phyloP scores from a whole-genome alignment of 352 stramenopile genomes.

The Pythium sukuiense region DNA sequence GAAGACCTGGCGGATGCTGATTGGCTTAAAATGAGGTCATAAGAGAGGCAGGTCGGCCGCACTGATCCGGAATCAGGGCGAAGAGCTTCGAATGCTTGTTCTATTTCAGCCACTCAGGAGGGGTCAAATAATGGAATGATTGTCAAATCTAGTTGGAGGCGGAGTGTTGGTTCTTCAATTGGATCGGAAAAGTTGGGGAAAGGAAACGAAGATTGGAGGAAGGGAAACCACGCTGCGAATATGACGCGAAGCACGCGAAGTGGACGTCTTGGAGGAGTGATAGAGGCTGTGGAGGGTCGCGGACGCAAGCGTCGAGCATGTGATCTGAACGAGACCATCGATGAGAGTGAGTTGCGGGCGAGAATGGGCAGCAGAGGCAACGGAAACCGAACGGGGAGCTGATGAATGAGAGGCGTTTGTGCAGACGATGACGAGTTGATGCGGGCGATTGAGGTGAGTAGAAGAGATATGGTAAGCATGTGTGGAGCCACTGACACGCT shows the following conservation, averaged over 20 bases:
- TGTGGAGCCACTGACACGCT: not conserved
- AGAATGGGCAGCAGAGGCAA: not conserved
- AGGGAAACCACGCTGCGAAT: not conserved
- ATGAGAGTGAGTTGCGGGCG: slow-evolving; percentile 18
- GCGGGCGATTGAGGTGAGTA: slow-evolving; percentile 1
- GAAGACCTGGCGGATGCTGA: slow-evolving; percentile 19
- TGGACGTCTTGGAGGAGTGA: not conserved
- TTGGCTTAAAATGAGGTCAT: slow-evolving; percentile 19
- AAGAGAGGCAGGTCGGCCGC: slow-evolving; percentile 8
- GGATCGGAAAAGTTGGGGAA: not conserved
- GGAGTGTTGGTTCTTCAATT: slow-evolving; percentile 27
- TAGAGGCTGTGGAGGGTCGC: not conserved
- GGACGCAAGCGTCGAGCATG: slow-evolving; percentile 7
- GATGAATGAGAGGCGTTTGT: not conserved
- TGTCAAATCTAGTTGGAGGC: not conserved
- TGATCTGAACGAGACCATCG: slow-evolving; percentile 25
- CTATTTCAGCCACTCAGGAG: slow-evolving; percentile 11
- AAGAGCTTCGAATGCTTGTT: not conserved
- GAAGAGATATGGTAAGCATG: not conserved
- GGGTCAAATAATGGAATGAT: slow-evolving; percentile 6
- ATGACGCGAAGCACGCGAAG: slow-evolving; percentile 3
- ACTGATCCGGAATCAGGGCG: slow-evolving; percentile 3
- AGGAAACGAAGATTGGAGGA: not conserved
- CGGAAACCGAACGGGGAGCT: not conserved
- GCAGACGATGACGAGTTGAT: slow-evolving; percentile 15